Conservation (phyloP, 306 rosid genomes). For the Cicer arietinum region DNA sequence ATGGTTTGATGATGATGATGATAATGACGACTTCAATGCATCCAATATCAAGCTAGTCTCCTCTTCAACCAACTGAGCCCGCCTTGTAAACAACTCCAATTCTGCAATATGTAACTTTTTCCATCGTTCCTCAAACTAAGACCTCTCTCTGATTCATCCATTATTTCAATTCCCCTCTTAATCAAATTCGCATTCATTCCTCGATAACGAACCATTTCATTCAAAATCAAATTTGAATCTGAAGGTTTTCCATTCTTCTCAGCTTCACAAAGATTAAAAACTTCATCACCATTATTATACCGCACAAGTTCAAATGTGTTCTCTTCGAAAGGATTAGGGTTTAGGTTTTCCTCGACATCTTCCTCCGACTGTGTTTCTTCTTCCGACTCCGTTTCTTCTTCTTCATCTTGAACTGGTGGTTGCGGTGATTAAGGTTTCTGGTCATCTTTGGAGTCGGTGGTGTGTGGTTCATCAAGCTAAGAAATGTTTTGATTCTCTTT, state of each 20-base stretch:
- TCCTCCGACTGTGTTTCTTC: constrained; percentile 32
- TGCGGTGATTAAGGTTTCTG: neutral
- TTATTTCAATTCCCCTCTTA: constrained; percentile 52
- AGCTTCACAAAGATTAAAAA: neutral
- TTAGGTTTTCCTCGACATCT: constrained; percentile 43
- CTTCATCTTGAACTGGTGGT: neutral
- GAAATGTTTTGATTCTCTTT: constrained; percentile 65
- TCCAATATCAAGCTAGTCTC: constrained; percentile 51
- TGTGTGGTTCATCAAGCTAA: constrained; percentile 69
- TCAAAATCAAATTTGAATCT: neutral
- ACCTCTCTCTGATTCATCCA: constrained; percentile 49
- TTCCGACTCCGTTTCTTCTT: constrained; percentile 12
- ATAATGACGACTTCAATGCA: constrained; percentile 41
- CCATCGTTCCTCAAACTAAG: constrained; percentile 60
- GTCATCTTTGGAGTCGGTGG: constrained; percentile 57
- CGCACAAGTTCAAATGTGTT: constrained; percentile 51
- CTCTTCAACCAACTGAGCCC: constrained; percentile 47
- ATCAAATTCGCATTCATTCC: constrained; percentile 44
- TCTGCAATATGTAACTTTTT: constrained; percentile 55
- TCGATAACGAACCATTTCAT: constrained; percentile 41
- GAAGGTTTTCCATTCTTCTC: constrained; percentile 29
- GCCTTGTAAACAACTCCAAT: constrained; percentile 53
- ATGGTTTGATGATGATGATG: neutral
- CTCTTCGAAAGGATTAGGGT: constrained; percentile 47
- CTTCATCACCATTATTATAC: constrained; percentile 52